Evolutionary conservation across 2,329 filamentous ascomycete genomes (phyloP), one percentile per base, ranked within the genome.

Genomic region (Penicillium sp.): DNA sequence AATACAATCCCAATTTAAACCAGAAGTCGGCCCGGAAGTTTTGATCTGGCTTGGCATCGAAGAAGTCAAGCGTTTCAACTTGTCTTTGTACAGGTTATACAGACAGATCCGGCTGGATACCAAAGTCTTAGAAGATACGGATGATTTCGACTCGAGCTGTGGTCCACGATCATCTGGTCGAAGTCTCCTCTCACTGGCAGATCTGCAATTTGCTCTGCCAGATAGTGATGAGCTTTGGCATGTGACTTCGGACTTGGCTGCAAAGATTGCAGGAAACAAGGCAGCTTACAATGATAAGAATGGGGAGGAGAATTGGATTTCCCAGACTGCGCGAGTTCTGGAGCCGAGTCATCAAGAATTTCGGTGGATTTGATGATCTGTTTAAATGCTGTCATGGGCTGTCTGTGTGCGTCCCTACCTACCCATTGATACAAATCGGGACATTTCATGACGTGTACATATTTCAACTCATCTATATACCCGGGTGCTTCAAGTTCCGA

Each of bases 31-130:
- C 7, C 59, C 59, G 7, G 52, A 60, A 1, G 56, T 63, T 11
- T 67, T 60, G 21, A 58, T 64, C 26, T 67, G 65, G 64, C 47
- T 62, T 4, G 55, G 62, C 1, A 56, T 69, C 1, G 67, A 70
- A 43, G 68, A 70, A 35, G 52, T 65, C 5, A 70, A 71, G 47
- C 60, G 62, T 2, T 65, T 70, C 4, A 59, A 54, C 1, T 26
- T 69, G 6, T 61, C 66, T 2, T 37, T 70, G 22, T 68, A 66
- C 45, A 67, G 64, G 45, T 35, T 68, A 2, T 60, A 46, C 21
- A 49, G 57, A 24, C 21, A 24, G 2, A 14, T 37, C 10, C 43
- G 21, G 26, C 19, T 52, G 2, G 49, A 49, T 7, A 2, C 29
- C 19, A 35, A 16, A 4, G 16, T 27, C 7, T 24, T 45, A 24